A percentile compares a stretch with the other conserved stretches of the same genome.
Conservation (phyloP, 768 basidiomycete genomes). For the Grammothele lineata region DNA sequence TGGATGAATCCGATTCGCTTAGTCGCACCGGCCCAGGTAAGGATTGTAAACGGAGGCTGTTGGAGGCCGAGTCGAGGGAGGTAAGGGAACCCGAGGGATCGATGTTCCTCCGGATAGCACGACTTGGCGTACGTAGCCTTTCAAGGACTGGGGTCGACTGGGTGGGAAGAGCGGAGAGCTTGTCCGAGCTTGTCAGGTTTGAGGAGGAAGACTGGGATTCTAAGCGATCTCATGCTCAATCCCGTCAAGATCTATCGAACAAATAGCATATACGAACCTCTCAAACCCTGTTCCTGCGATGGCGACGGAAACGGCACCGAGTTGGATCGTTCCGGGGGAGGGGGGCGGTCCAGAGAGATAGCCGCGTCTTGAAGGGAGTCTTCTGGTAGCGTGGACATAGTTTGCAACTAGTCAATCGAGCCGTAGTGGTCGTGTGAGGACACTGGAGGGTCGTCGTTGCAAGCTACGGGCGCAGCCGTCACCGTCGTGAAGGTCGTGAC, state of each 20-base stretch:
- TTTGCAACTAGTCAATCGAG: too few relatives aligned
- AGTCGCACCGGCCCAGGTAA: slow-evolving; percentile 15
- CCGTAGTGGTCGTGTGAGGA: too few relatives aligned
- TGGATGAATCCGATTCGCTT: slow-evolving; percentile 34
- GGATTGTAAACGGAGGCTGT: slow-evolving; percentile 17
- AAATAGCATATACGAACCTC: not conserved
- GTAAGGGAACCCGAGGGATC: slow-evolving; percentile 42
- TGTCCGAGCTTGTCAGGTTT: slow-evolving; percentile 40
- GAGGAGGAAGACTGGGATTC: slow-evolving; percentile 26
- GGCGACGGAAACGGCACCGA: slow-evolving; percentile 18
- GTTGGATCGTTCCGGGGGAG: slow-evolving; percentile 5
- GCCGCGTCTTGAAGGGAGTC: not conserved
- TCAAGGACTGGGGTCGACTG: slow-evolving; percentile 30
- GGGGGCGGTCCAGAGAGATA: not conserved
- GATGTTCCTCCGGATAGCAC: slow-evolving; percentile 29
- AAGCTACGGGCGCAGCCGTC: not conserved
- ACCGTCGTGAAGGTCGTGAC: not conserved
- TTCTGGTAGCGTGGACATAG: too few relatives aligned
- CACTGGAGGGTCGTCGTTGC: not conserved
- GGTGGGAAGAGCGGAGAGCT: slow-evolving; percentile 36
- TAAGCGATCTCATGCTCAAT: not conserved
- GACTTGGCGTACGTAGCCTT: slow-evolving; percentile 30
- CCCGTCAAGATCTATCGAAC: too few relatives aligned
- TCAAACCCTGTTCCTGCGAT: not conserved
- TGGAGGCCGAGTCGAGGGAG: slow-evolving; percentile 29